Conservation (phyloP, 2,329 filamentous ascomycete genomes). For the Fusarium algeriense region DNA sequence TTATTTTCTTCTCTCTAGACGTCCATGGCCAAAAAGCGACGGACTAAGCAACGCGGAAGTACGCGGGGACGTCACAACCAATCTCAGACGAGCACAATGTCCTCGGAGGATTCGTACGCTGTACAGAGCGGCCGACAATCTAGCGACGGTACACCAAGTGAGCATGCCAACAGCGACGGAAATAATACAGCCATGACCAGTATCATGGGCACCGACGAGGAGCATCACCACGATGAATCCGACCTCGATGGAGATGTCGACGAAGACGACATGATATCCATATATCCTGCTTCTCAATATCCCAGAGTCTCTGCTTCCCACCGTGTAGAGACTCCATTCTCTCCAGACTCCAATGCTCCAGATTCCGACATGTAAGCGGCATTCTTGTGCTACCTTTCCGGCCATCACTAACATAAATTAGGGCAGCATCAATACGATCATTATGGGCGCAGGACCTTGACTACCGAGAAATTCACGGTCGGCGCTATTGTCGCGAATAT, state of each 20-base stretch:
- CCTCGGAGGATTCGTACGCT: conserved; percentile 49
- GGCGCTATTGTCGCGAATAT: conserved; percentile 72
- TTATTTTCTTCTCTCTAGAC: conserved; percentile 10
- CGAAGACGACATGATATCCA: conserved; percentile 56
- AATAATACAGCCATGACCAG: conserved; percentile 55
- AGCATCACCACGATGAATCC: conserved; percentile 44
- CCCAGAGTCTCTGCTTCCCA: conserved; percentile 53
- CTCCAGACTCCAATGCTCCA: conserved; percentile 44
- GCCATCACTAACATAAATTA: conserved; percentile 34
- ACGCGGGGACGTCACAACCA: conserved; percentile 40
- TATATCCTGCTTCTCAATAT: conserved; percentile 58
- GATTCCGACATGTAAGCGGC: conserved; percentile 56
- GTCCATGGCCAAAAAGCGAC: conserved; percentile 54
- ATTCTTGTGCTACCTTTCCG: not conserved
- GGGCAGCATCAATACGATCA: conserved; percentile 62
- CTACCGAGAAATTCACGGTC: conserved; percentile 70
- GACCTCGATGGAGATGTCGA: conserved; percentile 46
- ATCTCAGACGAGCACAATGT: conserved; percentile 49
- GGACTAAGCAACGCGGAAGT: conserved; percentile 47
- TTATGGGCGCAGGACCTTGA: conserved; percentile 65
- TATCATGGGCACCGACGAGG: conserved; percentile 52
- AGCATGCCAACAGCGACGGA: conserved; percentile 50
- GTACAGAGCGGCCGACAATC: conserved; percentile 49
- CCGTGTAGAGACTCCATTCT: conserved; percentile 52
- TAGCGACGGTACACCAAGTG: conserved; percentile 52